A percentile compares a stretch with the other conserved stretches of the same genome.
These are phyloP conservation scores for Pleurotus ostreatus DNA, from an alignment of 768 basidiomycete species.

Conservation along the genomic window DNA sequence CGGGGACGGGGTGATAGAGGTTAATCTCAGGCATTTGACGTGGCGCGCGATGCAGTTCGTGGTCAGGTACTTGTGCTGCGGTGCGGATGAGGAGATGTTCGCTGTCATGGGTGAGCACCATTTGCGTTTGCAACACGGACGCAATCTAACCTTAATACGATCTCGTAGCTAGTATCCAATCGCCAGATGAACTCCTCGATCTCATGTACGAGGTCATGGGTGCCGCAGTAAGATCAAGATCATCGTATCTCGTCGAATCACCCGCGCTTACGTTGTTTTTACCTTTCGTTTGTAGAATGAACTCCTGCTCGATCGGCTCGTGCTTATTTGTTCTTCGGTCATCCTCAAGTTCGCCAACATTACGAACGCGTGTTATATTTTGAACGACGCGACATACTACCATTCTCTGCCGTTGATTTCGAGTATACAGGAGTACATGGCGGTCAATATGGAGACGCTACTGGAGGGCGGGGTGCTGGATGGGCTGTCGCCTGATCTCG, in stretches of 20 bases:
- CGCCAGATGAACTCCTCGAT: conserved; percentile 74
- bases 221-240: conserved; percentile 53
- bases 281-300: conserved; percentile 56
- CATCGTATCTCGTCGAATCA: too few relatives aligned
- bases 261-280: too few relatives aligned
- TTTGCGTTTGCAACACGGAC: not conserved
- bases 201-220: conserved; percentile 86
- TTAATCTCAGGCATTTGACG: conserved; percentile 68
- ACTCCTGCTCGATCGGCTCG: conserved; percentile 80
- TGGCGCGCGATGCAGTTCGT: conserved; percentile 78
- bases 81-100: conserved; percentile 64
- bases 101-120: conserved; percentile 54
- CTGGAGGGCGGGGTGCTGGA: conserved; percentile 81
- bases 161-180: conserved; percentile 53
- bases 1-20: conserved; percentile 44
- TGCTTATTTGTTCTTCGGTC: conserved; percentile 76
- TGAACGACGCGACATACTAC: conserved; percentile 78
- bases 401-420: conserved; percentile 65
- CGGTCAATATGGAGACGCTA: conserved; percentile 81
- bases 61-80: conserved; percentile 73
- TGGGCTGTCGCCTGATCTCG: conserved; percentile 58
- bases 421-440: conserved; percentile 75
- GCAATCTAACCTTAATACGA: conserved; percentile 1
- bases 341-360: conserved; percentile 65
- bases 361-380: conserved; percentile 75